A percentile compares a stretch with the other conserved stretches of the same genome.
These are phyloP conservation scores for Aspergillus fumigatiaffinis DNA, from an alignment of 2,329 filamentous ascomycete species.

Conservation along the genomic window DNA sequence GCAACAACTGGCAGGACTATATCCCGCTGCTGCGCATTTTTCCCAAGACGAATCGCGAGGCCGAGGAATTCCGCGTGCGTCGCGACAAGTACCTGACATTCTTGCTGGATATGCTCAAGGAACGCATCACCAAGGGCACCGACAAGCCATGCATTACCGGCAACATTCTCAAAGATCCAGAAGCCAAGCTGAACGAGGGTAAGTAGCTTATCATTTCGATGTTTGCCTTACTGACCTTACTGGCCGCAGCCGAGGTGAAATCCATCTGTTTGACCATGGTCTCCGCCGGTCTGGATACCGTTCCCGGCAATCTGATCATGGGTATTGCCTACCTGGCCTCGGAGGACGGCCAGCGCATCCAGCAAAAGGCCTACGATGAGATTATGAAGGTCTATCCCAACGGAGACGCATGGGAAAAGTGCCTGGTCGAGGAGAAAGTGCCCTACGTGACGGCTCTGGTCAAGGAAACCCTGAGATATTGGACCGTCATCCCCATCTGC, in stretches of 20 bases:
- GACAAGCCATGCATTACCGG: constrained; percentile 67
- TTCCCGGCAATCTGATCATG: constrained; percentile 76
- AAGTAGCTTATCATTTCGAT: constrained; percentile 14
- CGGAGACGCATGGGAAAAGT: constrained; percentile 71
- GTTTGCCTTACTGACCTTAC: constrained; percentile 22
- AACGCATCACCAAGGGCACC: constrained; percentile 58
- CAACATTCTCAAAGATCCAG: constrained; percentile 67
- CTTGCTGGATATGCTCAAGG: constrained; percentile 58
- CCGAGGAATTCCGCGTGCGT: constrained; percentile 62
- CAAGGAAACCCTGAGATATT: constrained; percentile 75
- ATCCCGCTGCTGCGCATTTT: constrained; percentile 68
- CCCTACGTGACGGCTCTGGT: constrained; percentile 73
- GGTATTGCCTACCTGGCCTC: constrained; percentile 72
- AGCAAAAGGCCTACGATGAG: constrained; percentile 64
- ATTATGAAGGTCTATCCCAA: constrained; percentile 69
- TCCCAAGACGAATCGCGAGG: constrained; percentile 58
- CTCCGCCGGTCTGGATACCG: constrained; percentile 74
- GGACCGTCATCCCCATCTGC: constrained; percentile 75
- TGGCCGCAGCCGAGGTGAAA: constrained; percentile 63
- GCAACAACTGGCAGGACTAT: constrained; percentile 82
- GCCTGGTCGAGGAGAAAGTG: constrained; percentile 68
- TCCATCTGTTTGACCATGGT: constrained; percentile 81
- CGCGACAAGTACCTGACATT: constrained; percentile 63
- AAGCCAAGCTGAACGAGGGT: constrained; percentile 66
- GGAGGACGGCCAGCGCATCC: constrained; percentile 63